Evolutionary conservation across 345 rosid genomes (phyloP).

Genomic region (Gynandropsis gynandra): DNA sequence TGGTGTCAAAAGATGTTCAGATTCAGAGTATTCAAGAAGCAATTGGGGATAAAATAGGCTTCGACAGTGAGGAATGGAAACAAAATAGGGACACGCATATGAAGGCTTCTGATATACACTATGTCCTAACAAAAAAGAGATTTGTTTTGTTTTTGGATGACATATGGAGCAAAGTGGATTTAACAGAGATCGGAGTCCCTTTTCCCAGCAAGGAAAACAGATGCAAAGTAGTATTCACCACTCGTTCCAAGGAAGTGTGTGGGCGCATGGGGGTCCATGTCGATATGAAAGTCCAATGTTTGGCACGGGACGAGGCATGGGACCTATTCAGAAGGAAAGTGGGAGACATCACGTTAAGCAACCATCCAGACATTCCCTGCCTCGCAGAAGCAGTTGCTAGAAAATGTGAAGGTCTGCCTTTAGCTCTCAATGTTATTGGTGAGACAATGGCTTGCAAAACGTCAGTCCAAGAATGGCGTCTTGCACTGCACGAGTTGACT

Average conservation of each 20-base stretch:
- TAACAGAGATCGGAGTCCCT: background rate
- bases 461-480: background rate
- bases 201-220: background rate
- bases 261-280: background rate
- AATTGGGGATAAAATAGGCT: background rate
- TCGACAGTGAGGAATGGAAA: background rate
- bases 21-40: slow-evolving; percentile 4
- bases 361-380: background rate
- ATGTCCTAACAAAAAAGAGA: too few relatives aligned
- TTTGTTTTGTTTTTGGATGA: too few relatives aligned
- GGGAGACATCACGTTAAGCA: background rate
- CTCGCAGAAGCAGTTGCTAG: background rate
- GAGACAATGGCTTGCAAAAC: background rate
- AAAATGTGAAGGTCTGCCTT: slow-evolving; percentile 14
- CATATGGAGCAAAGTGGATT: too few relatives aligned
- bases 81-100: too few relatives aligned
- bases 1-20: background rate
- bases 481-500: background rate
- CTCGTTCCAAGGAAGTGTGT: background rate
- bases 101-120: background rate
- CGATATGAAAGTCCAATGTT: background rate
- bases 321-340: slow-evolving; percentile 6
- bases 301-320: background rate
- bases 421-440: slow-evolving; percentile 6
- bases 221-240: slow-evolving; percentile 1